Evolutionary conservation across 768 basidiomycete species (phyloP).

Genomic region (Pleurotus cornucopiae): DNA sequence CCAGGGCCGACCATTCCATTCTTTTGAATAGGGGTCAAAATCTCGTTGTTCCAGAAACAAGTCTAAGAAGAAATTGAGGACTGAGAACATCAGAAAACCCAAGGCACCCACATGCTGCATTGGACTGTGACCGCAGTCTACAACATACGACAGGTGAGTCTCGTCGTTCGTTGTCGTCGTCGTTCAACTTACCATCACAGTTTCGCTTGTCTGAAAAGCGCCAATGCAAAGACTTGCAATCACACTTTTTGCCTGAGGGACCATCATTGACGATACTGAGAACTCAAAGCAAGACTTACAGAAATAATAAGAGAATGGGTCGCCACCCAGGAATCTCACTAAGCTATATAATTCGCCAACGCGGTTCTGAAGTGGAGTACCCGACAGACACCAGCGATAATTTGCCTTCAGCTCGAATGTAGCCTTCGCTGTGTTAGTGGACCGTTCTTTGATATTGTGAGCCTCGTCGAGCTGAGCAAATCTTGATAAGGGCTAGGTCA

Average conservation of each 20-base stretch:
- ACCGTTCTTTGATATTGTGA: slow-evolving; percentile 95
- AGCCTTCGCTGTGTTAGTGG: slow-evolving; percentile 96
- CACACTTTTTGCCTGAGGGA: slow-evolving; percentile 73
- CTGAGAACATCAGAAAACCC: slow-evolving; percentile 4
- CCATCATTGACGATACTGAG: background rate
- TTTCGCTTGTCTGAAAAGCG: slow-evolving; percentile 75
- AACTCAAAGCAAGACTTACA: slow-evolving; percentile 42
- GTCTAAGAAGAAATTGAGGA: slow-evolving; percentile 42
- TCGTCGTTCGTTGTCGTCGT: background rate
- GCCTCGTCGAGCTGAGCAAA: slow-evolving; percentile 79
- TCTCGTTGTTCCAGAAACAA: slow-evolving; percentile 97
- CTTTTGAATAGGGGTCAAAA: slow-evolving; percentile 93
- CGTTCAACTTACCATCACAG: slow-evolving; percentile 66
- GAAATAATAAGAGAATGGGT: slow-evolving; percentile 90
- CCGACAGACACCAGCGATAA: slow-evolving; percentile 93
- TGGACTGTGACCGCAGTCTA: slow-evolving; percentile 81
- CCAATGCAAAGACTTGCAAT: slow-evolving; percentile 97
- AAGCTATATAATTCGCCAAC: slow-evolving; percentile 99
- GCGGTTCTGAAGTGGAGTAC: slow-evolving; percentile 94
- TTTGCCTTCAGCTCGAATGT: slow-evolving; percentile 81
- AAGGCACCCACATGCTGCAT: slow-evolving; percentile 65
- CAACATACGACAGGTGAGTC: background rate
- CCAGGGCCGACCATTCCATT: slow-evolving; percentile 82
- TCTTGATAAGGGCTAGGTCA: background rate
- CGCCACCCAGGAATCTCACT: slow-evolving; percentile 87